Evolutionary conservation across 495 filamentous ascomycete genomes (phyloP).

Genomic region (Annulohypoxylon maeteangense): DNA sequence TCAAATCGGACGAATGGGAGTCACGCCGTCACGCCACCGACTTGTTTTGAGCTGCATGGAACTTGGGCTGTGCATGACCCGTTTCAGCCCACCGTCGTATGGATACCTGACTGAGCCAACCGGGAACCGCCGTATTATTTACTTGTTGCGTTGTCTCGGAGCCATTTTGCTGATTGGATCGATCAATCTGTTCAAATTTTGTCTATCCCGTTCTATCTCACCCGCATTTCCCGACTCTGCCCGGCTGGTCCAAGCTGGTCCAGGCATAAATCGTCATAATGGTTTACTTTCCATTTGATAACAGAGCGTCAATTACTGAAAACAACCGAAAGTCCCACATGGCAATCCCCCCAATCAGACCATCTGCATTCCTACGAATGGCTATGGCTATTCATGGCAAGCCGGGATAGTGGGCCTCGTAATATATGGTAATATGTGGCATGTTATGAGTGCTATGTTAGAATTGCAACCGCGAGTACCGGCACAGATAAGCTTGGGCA

Average conservation of each 20-base stretch:
- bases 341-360: slow-evolving; percentile 25
- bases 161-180: slow-evolving; percentile 29
- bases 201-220: slow-evolving; percentile 14
- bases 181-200: neutral
- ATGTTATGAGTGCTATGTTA: slow-evolving; percentile 31
- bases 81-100: slow-evolving; percentile 35
- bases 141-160: slow-evolving; percentile 31
- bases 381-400: slow-evolving; percentile 26
- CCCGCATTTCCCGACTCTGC: slow-evolving; percentile 33
- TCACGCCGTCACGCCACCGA: slow-evolving; percentile 34
- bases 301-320: slow-evolving; percentile 12
- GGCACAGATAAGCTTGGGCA: slow-evolving; percentile 25
- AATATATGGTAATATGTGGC: slow-evolving; percentile 31
- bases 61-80: neutral
- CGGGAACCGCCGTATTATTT: slow-evolving; percentile 34
- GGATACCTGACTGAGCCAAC: slow-evolving; percentile 41
- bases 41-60: too few relatives aligned
- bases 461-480: slow-evolving; percentile 27
- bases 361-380: slow-evolving; percentile 25
- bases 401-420: slow-evolving; percentile 20
- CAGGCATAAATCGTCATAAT: neutral
- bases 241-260: slow-evolving; percentile 10
- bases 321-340: slow-evolving; percentile 22
- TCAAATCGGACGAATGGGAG: slow-evolving; percentile 42
- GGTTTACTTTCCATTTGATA: slow-evolving; percentile 23